A percentile compares a stretch with the other conserved stretches of the same genome.
These are phyloP conservation scores for Aphanomyces cochlioides DNA, from an alignment of 352 stramenopile genomes.

Conservation along the genomic window DNA sequence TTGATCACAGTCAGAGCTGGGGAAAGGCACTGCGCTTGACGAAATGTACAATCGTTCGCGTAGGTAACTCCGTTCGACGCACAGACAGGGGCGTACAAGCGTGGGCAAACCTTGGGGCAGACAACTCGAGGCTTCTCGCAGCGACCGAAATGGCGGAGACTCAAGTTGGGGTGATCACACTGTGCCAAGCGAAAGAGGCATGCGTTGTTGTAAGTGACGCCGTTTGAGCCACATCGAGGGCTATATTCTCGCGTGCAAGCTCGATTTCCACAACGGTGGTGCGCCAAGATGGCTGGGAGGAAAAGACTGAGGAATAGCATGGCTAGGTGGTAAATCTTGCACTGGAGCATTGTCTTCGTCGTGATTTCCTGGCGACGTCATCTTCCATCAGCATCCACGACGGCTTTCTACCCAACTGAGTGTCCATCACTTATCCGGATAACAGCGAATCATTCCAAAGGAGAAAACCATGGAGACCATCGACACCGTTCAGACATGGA, in stretches of 20 bases:
- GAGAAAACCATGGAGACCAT: neutral
- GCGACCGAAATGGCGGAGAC: neutral
- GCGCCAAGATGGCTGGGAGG: too few species aligned
- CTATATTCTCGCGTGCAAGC: neutral
- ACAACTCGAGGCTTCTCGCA: neutral
- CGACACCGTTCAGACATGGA: neutral
- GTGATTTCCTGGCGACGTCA: too few species aligned
- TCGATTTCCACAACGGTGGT: too few species aligned
- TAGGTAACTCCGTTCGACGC: conserved; percentile 32
- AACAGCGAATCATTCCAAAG: neutral
- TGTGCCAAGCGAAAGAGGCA: neutral
- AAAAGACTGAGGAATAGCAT: too few species aligned
- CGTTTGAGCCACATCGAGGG: conserved; percentile 4
- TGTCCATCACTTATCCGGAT: neutral
- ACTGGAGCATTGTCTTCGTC: too few species aligned
- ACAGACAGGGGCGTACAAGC: conserved; percentile 24
- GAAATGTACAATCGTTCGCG: conserved; percentile 30
- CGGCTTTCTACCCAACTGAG: too few species aligned
- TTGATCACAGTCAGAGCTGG: conserved; percentile 29
- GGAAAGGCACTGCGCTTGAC: conserved; percentile 28
- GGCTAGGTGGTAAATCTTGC: too few species aligned
- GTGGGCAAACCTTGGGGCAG: conserved; percentile 26
- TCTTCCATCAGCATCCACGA: too few species aligned
- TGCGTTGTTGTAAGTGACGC: conserved; percentile 2
- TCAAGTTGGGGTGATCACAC: neutral